These are phyloP conservation scores for Solanum neorickii DNA, from an alignment of 257 asterid genomes.

Conservation along the genomic window DNA sequence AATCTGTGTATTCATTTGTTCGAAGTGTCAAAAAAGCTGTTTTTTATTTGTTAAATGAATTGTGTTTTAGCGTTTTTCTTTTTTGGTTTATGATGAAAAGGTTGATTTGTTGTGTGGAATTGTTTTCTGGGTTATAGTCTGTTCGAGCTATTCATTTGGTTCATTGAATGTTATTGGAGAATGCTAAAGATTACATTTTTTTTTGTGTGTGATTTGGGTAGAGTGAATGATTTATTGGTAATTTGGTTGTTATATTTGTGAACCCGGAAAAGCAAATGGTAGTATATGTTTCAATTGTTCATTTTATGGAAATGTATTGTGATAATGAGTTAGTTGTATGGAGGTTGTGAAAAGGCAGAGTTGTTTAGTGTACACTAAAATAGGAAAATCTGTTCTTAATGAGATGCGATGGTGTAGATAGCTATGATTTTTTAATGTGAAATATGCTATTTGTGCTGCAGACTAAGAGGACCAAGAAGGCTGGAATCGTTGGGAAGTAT, in stretches of 20 bases:
- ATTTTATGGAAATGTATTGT: neutral
- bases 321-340: neutral
- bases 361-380: neutral
- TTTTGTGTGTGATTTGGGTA: neutral
- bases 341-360: neutral
- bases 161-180: neutral
- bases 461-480: constrained; percentile 4
- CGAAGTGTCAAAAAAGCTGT: neutral
- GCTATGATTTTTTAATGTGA: neutral
- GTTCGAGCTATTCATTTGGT: neutral
- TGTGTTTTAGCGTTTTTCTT: neutral
- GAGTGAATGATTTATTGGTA: neutral
- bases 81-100: neutral
- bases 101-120: neutral
- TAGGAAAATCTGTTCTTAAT: neutral
- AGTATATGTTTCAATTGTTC: neutral
- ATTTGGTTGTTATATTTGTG: neutral
- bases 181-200: neutral
- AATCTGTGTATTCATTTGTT: neutral
- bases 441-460: neutral
- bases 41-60: neutral
- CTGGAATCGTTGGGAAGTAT: neutral
- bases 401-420: neutral
- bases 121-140: neutral
- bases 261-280: neutral